Percentiles rank a stretch among this genome's conserved stretches.
phyloP scores from a whole-genome alignment of 345 rosid genomes.

The Gossypium bickii region DNA sequence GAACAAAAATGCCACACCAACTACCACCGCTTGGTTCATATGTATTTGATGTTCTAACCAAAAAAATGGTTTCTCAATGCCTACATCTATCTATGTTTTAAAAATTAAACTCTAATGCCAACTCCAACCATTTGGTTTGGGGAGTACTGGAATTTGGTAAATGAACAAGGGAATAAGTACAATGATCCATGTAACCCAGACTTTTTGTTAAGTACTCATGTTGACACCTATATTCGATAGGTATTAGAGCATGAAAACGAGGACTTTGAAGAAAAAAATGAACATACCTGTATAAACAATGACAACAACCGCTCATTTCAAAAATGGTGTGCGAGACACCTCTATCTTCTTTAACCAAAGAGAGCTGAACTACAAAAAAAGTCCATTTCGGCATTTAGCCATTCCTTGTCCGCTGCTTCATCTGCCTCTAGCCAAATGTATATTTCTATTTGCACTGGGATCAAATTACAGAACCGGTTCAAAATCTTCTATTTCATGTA shows the following conservation, averaged over 20 bases:
- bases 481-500: slow-evolving; percentile 57
- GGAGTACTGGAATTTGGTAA: background rate
- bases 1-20: no score
- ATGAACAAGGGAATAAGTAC: background rate
- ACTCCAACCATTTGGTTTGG: background rate
- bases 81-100: background rate
- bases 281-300: background rate
- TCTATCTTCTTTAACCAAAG: background rate
- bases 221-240: background rate
- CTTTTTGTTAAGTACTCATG: background rate
- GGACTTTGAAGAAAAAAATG: background rate
- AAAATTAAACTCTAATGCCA: background rate
- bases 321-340: background rate
- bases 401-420: background rate
- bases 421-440: background rate
- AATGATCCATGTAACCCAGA: background rate
- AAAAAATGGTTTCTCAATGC: background rate
- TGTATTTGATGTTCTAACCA: background rate
- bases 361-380: background rate
- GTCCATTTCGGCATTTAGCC: background rate
- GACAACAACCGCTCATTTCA: background rate
- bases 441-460: background rate
- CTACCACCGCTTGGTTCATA: background rate
- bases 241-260: background rate
- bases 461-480: background rate